Conservation (phyloP, 306 rosid genomes). For the Vicia sativa region DNA sequence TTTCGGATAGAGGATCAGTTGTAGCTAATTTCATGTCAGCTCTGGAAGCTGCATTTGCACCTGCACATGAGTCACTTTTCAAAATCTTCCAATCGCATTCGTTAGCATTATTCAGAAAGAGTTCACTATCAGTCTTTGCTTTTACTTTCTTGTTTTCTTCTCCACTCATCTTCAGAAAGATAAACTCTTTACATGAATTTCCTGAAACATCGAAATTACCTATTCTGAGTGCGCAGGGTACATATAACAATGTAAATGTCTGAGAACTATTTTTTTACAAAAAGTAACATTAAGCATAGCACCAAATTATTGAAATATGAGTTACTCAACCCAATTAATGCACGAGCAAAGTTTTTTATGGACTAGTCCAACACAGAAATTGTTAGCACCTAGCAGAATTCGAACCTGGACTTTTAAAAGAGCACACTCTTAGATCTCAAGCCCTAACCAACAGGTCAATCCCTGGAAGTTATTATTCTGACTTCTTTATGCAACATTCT, state of each 20-base stretch:
- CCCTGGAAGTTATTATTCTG: not conserved
- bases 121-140: constrained; percentile 62
- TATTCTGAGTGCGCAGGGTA: constrained; percentile 11
- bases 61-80: constrained; percentile 81
- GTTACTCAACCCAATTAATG: not conserved
- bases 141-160: constrained; percentile 54
- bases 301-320: constrained; percentile 17
- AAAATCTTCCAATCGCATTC: constrained; percentile 50
- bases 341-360: too few relatives aligned
- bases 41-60: constrained; percentile 95
- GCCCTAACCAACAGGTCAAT: too few relatives aligned
- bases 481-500: not conserved
- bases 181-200: constrained; percentile 43
- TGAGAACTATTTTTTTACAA: not conserved
- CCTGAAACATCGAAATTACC: constrained; percentile 63
- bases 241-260: constrained; percentile 13
- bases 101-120: constrained; percentile 52
- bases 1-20: constrained; percentile 73
- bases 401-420: too few relatives aligned
- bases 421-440: too few relatives aligned
- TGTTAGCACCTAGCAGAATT: too few relatives aligned
- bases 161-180: constrained; percentile 61
- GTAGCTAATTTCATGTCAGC: constrained; percentile 57
- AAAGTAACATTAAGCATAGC: constrained; percentile 22
- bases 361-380: too few relatives aligned